Base-by-base conservation (phyloP, 495 filamentous ascomycete species). In the Hypomontagnella submonticulosa region DNA sequence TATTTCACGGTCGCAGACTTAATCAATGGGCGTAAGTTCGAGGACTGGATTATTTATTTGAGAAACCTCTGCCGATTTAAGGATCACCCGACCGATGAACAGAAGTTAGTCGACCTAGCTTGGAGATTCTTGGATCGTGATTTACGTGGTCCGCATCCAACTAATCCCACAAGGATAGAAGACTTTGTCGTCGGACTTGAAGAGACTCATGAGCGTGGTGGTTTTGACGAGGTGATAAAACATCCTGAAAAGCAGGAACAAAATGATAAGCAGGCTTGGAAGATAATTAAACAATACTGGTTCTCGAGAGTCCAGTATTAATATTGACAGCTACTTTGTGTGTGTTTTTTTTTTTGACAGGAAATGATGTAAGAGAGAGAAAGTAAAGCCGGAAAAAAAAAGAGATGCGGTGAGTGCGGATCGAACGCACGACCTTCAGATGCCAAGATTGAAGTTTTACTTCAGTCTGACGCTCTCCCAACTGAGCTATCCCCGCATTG, bases 101-200 rank as follows among this genome's bases (percentile, higher is more conserved):
- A 7, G 1, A 71, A 73, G 20, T 53, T 73, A 2, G 65, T 73
- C 0, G 16, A 62, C 10, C 52, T 73, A 1, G 69, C 62, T 8
- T 73, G 71, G 71, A 36, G 47, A 6, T 73, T 73, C 36, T 33
- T 73, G 1, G 71, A 71, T 36, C 68, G 71, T 1, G 50, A 52
- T 8, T n/a, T 73, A 18, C 64, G 71, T 1, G 64, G 61, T 0
- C 57, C 68, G 13, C 40, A 54, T 16, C 71, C 68, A 1, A 13
- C 4, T 1, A 62, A 48, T n/a, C 43, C 57, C 4, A 60, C 64
- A 4, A 46, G 27, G 6, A 38, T 63, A 1, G 48, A 52, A 12
- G 57, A 64, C 15, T 71, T 73, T 36, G 36, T 71, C 3, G 27
- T 13, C 0, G 19, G 62, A 4, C 52, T 73, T 0, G 55, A 73